Conservation (phyloP, 176 grass and related monocot genomes). For the Cymbopogon citratus region DNA sequence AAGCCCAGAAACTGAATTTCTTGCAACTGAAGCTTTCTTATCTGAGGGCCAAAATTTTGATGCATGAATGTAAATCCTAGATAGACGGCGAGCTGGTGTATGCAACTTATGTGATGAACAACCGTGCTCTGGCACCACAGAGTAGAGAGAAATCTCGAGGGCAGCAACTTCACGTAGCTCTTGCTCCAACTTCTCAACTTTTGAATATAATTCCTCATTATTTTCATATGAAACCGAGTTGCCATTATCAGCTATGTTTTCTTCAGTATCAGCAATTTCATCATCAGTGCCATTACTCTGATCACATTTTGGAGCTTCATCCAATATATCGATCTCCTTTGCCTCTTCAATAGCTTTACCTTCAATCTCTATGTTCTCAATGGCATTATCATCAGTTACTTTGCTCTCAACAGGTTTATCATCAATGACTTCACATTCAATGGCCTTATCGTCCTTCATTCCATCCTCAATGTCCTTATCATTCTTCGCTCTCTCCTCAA, state of each 20-base stretch:
- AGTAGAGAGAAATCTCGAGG: conserved; percentile 75
- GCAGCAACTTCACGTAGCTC: conserved; percentile 86
- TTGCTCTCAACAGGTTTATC: background rate
- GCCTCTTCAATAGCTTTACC: conserved; percentile 55
- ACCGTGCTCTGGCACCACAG: conserved; percentile 68
- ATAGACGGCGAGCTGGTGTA: conserved; percentile 74
- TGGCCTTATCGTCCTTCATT: background rate
- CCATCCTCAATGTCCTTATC: conserved; percentile 18
- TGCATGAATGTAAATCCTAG: conserved; percentile 77
- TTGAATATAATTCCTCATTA: conserved; percentile 45
- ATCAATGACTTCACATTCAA: background rate
- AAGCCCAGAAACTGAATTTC: conserved; percentile 66
- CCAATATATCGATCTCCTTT: conserved; percentile 84
- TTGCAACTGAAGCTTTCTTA: conserved; percentile 63
- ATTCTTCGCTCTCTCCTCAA: conserved; percentile 4
- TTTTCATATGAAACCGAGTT: conserved; percentile 46
- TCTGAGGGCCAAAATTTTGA: conserved; percentile 63
- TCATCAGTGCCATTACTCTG: conserved; percentile 79
- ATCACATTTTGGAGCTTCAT: conserved; percentile 79
- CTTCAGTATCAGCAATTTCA: conserved; percentile 65
- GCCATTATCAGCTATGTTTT: conserved; percentile 40
- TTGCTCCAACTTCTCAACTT: conserved; percentile 59
- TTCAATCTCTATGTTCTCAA: conserved; percentile 19
- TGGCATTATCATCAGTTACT: conserved; percentile 20
- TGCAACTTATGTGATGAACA: conserved; percentile 87